Evolutionary conservation across 345 rosid genomes (phyloP).

Genomic region (Corchorus capsularis): DNA sequence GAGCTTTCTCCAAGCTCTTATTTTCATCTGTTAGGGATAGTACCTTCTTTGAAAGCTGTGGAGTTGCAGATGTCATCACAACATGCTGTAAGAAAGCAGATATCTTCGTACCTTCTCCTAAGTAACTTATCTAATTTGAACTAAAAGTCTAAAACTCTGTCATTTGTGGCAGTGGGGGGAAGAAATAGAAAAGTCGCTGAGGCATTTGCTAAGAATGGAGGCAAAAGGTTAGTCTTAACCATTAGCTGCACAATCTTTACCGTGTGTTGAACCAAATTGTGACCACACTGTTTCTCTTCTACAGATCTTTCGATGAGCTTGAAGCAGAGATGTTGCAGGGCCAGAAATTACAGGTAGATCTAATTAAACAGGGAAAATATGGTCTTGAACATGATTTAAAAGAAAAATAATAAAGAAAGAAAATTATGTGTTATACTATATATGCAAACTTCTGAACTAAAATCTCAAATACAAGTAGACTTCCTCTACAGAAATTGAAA

Average conservation of each 20-base stretch:
- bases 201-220: slow-evolving; percentile 80
- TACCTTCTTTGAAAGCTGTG: slow-evolving; percentile 96
- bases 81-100: slow-evolving; percentile 74
- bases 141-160: slow-evolving; percentile 18
- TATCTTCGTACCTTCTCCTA: slow-evolving; percentile 12
- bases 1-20: slow-evolving; percentile 74
- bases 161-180: slow-evolving; percentile 70
- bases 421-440: too few relatives aligned
- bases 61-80: slow-evolving; percentile 91
- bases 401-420: too few relatives aligned
- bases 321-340: slow-evolving; percentile 96
- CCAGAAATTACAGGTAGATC: slow-evolving; percentile 86
- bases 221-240: slow-evolving; percentile 59
- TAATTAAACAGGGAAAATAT: background rate
- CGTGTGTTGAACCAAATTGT: background rate
- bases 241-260: background rate
- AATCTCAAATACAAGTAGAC: background rate
- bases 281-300: slow-evolving; percentile 18
- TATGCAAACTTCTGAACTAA: too few relatives aligned
- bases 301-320: slow-evolving; percentile 94
- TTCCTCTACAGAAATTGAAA: background rate
- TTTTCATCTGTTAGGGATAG: slow-evolving; percentile 83
- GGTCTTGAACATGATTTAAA: background rate
- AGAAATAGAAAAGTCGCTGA: slow-evolving; percentile 91
- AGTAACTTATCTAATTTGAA: background rate